phyloP scores from a whole-genome alignment of 306 rosid genomes.

The Castanospermum australe region DNA sequence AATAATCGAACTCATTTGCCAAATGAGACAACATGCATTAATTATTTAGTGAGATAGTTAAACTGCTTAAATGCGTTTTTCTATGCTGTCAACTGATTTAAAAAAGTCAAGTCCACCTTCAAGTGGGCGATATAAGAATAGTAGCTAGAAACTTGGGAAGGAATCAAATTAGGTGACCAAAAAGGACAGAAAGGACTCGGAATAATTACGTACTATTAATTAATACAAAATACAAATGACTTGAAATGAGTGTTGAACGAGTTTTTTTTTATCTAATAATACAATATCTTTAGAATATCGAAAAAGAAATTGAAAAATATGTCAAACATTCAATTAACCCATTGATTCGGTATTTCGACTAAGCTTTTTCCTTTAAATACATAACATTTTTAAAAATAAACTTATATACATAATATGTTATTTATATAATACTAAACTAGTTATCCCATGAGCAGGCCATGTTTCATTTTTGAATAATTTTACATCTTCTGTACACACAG shows the following conservation, averaged over 20 bases:
- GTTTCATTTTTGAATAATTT: no score
- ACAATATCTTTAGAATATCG: neutral
- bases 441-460: no score
- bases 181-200: neutral
- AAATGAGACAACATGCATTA: neutral
- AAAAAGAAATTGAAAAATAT: no score
- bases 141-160: no score
- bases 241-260: neutral
- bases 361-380: no score
- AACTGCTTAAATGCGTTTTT: neutral
- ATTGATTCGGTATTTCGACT: no score
- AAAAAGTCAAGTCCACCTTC: neutral
- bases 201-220: no score
- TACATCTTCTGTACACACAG: no score
- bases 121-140: neutral
- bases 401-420: neutral
- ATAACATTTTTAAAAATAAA: neutral
- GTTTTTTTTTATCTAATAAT: neutral
- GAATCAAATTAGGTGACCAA: neutral
- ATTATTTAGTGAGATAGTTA: neutral
- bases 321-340: neutral
- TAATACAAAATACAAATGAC: neutral
- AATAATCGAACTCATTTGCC: neutral
- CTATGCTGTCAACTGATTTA: neutral
- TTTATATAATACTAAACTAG: neutral